Base-by-base conservation (phyloP, 2,329 filamentous ascomycete species). In the Gaeumannomyces sp. region DNA sequence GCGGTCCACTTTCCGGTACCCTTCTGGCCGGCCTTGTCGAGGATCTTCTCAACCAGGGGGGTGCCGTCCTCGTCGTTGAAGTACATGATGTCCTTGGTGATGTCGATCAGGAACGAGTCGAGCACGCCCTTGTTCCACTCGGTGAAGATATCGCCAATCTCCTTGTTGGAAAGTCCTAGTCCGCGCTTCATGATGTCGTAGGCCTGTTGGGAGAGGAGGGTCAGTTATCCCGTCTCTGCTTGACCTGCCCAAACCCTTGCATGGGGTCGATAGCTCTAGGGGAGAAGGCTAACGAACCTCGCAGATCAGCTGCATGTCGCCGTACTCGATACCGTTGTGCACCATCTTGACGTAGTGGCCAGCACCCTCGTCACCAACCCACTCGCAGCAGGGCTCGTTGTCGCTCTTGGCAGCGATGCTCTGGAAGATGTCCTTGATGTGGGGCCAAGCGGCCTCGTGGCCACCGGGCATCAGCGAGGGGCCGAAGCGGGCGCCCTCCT, bases 271-370 rank as follows among this genome's bases (percentile, higher is more conserved):
- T 29, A 16, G 13, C 19, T 50, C 13, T 53, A 5, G 16, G 45
- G 45, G 8, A n/a, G 45, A 10, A 53, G 45, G 22, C 19, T 16
- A 59, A 66, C 86, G 73, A 82, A 97, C 94, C 89, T 99, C 95
- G 81, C 90, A 96, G 79, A 99, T 99, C 76, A 99, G 87, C 86
- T 99, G 95, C 95, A 99, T 99, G 84, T 99, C 95, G 88, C 95
- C 95, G 79, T 99, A 99, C 84, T 99, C 95, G 33, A 99, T 99
- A 87, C 95, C 95, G 83, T 99, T 99, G 90, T 99, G 95, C 69
- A 99, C 95, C 95, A 99, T 99, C 91, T 99, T 99, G 85, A 99
- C 94, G 86, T 97, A 99, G 89, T 99, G 95, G 74, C 95, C 95
- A 82, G 95, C 92, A 88, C 95, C 95, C 81, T 98, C 93, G 82